These are phyloP conservation scores for Penicillium pulvis DNA, from an alignment of 495 filamentous ascomycete genomes.

Conservation along the genomic window DNA sequence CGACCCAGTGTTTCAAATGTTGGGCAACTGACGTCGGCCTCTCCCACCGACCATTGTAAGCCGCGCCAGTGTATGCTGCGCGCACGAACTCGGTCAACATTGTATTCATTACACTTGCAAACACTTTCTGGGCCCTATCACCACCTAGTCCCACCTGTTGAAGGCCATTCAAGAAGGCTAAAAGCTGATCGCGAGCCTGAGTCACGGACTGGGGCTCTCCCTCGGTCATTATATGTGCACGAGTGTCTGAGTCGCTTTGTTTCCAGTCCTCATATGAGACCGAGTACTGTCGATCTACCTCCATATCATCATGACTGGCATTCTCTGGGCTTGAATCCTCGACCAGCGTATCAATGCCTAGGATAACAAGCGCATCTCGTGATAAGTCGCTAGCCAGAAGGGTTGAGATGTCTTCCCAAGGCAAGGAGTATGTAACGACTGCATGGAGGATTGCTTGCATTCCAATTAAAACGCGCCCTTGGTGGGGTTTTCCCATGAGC, in stretches of 20 bases:
- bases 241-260: slow-evolving; percentile 27
- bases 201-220: slow-evolving; percentile 37
- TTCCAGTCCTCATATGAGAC: slow-evolving; percentile 45
- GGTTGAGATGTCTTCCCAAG: slow-evolving; percentile 48
- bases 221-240: slow-evolving; percentile 40
- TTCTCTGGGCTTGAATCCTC: slow-evolving; percentile 21
- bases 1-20: slow-evolving; percentile 68
- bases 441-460: slow-evolving; percentile 65
- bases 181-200: slow-evolving; percentile 53
- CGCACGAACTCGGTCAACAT: slow-evolving; percentile 68
- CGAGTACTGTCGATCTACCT: slow-evolving; percentile 39
- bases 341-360: slow-evolving; percentile 52
- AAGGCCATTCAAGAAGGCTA: slow-evolving; percentile 61
- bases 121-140: slow-evolving; percentile 71
- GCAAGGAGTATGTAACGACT: slow-evolving; percentile 65
- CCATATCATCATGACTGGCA: slow-evolving; percentile 36
- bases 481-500: slow-evolving; percentile 27
- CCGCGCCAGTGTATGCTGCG: slow-evolving; percentile 55
- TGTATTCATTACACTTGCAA: slow-evolving; percentile 72
- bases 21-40: slow-evolving; percentile 55
- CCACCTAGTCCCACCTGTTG: slow-evolving; percentile 74
- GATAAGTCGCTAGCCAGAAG: slow-evolving; percentile 57
- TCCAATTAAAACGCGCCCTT: slow-evolving; percentile 44
- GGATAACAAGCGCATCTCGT: slow-evolving; percentile 53
- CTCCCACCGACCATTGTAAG: slow-evolving; percentile 63